A percentile compares a stretch with the other conserved stretches of the same genome.
Evolutionary conservation across 768 basidiomycete species (phyloP).

Genomic region (Nidularia pulvinata): DNA sequence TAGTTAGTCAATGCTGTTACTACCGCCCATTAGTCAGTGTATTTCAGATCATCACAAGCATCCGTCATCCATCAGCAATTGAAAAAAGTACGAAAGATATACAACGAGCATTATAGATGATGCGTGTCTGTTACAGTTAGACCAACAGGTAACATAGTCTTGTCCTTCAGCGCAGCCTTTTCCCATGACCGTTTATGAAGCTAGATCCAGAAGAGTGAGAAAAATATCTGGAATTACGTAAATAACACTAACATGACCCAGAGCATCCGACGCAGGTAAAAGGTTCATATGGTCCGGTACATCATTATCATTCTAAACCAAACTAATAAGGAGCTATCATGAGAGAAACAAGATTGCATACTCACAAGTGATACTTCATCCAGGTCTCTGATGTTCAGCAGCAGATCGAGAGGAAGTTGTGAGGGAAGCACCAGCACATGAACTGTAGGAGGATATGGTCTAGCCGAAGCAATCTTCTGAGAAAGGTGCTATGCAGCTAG

Average conservation of each 20-base stretch:
- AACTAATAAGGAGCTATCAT: constrained; percentile 5
- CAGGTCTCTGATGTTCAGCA: constrained; percentile 64
- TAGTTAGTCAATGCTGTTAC: too few species aligned
- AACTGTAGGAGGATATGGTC: constrained; percentile 73
- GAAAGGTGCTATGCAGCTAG: constrained; percentile 50
- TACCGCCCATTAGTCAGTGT: too few species aligned
- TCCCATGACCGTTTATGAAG: constrained; percentile 55
- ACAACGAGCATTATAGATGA: constrained; percentile 5
- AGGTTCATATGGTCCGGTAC: constrained; percentile 82
- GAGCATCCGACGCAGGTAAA: constrained; percentile 53
- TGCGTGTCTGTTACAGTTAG: constrained; percentile 24
- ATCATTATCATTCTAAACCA: constrained; percentile 45
- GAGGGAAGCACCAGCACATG: constrained; percentile 79
- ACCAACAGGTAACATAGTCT: constrained; percentile 58
- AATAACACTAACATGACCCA: constrained; percentile 50
- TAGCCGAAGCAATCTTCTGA: constrained; percentile 39
- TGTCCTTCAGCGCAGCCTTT: constrained; percentile 40
- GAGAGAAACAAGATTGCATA: constrained; percentile 6
- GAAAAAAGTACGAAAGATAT: not conserved
- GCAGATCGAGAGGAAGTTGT: constrained; percentile 70
- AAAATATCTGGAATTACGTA: not conserved
- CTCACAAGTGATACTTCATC: constrained; percentile 64
- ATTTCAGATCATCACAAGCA: too few species aligned
- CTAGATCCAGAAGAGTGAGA: constrained; percentile 29
- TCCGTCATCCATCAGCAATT: too few species aligned